Conservation (phyloP, 2,329 filamentous ascomycete species). For the Aspergillus sp. region DNA sequence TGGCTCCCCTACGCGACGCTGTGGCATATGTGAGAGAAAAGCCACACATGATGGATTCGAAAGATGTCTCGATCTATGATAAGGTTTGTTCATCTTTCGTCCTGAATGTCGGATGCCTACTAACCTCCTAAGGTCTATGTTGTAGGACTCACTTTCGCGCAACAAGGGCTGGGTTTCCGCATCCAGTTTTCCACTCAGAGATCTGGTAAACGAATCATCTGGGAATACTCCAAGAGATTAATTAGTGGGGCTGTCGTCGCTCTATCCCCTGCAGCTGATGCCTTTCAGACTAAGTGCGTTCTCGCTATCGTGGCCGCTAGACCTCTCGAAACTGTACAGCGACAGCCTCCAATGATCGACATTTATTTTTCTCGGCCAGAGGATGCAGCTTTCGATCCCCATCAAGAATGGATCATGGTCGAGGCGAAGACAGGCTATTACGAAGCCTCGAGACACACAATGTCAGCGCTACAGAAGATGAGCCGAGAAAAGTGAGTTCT, state of each 20-base stretch:
- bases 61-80: conserved; percentile 64
- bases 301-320: conserved; percentile 72
- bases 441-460: conserved; percentile 70
- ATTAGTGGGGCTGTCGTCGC: conserved; percentile 55
- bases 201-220: conserved; percentile 65
- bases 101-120: not conserved
- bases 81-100: conserved; percentile 47
- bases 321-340: conserved; percentile 60
- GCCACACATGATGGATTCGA: conserved; percentile 57
- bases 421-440: conserved; percentile 73
- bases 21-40: conserved; percentile 55
- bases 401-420: conserved; percentile 71
- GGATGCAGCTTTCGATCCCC: conserved; percentile 67
- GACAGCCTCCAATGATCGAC: conserved; percentile 70
- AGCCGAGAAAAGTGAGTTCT: conserved; percentile 48
- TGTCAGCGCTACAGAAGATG: conserved; percentile 69
- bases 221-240: conserved; percentile 61
- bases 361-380: conserved; percentile 64
- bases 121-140: conserved; percentile 59
- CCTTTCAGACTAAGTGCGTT: conserved; percentile 63
- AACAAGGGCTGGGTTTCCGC: conserved; percentile 62
- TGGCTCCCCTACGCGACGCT: conserved; percentile 66
- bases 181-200: conserved; percentile 68
- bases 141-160: conserved; percentile 61
- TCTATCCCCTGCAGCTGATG: conserved; percentile 53